Percentiles rank a stretch among this genome's conserved stretches.
phyloP scores from a whole-genome alignment of 495 filamentous ascomycete genomes.

The Hypoxylon cercidicola region DNA sequence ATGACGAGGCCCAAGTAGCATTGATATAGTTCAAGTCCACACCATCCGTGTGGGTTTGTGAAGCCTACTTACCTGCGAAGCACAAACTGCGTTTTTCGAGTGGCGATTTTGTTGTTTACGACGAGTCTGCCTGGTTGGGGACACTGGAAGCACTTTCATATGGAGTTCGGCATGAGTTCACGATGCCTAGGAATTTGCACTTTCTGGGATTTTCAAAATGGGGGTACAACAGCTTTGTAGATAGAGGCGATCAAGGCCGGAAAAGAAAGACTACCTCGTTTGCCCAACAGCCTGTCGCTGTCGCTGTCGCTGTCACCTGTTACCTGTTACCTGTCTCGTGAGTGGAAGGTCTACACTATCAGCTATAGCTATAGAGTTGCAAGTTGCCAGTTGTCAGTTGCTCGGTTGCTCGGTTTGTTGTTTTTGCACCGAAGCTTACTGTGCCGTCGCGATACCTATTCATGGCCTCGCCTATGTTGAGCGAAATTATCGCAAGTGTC shows the following conservation, averaged over 20 bases:
- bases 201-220: constrained; percentile 29
- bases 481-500: constrained; percentile 1
- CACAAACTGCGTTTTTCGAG: neutral
- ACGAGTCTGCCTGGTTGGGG: constrained; percentile 19
- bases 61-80: neutral
- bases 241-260: constrained; percentile 33
- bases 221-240: constrained; percentile 30
- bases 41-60: no score
- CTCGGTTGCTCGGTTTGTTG: constrained; percentile 10
- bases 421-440: constrained; percentile 29
- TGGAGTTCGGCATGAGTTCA: constrained; percentile 40
- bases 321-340: neutral
- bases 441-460: neutral
- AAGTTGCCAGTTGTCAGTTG: no score
- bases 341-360: no score
- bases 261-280: constrained; percentile 26
- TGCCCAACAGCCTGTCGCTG: constrained; percentile 2
- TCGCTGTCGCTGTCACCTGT: neutral
- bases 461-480: neutral
- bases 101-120: constrained; percentile 16
- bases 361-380: neutral
- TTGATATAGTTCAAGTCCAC: no score
- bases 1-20: neutral
- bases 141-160: constrained; percentile 35
- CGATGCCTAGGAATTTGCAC: constrained; percentile 37